Conservation (phyloP, 225 moss, liverwort and hornwort species). For the Polytrichum formosum region DNA sequence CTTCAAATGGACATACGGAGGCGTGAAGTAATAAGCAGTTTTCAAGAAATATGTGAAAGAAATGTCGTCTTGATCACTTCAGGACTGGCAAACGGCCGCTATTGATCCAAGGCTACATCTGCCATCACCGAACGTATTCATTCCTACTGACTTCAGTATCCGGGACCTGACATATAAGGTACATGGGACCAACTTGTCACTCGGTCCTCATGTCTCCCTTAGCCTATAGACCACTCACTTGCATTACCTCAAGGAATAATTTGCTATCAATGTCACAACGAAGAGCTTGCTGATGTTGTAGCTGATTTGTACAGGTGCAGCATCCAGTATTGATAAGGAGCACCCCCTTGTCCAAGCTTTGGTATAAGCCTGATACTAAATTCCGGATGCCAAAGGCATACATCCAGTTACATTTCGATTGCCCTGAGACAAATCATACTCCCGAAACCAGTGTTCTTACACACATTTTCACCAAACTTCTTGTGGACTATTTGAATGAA, state of each 20-base stretch:
- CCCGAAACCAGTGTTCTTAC: slow-evolving; percentile 68
- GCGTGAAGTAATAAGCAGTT: no score
- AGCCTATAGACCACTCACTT: slow-evolving; percentile 2
- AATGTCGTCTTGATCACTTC: slow-evolving; percentile 13
- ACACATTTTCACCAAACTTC: slow-evolving; percentile 63
- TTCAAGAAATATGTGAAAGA: neutral
- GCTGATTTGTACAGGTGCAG: slow-evolving; percentile 28
- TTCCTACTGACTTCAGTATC: slow-evolving; percentile 68
- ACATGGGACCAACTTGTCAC: neutral
- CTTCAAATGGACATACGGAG: neutral
- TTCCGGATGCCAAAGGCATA: slow-evolving; percentile 70
- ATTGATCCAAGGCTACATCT: slow-evolving; percentile 48
- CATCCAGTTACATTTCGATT: slow-evolving; percentile 64
- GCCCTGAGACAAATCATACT: slow-evolving; percentile 60
- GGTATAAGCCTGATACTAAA: slow-evolving; percentile 74
- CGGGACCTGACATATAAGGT: slow-evolving; percentile 41
- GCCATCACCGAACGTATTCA: slow-evolving; percentile 63
- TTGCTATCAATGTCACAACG: no score
- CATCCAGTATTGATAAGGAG: slow-evolving; percentile 44
- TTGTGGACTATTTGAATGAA: slow-evolving; percentile 68
- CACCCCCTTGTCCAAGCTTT: slow-evolving; percentile 57
- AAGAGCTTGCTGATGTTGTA: neutral
- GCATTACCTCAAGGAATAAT: neutral
- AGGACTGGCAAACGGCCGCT: slow-evolving; percentile 43
- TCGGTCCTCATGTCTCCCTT: slow-evolving; percentile 1